Evolutionary conservation across 352 stramenopile species (phyloP).

Genomic region (Phytophthora sojae): DNA sequence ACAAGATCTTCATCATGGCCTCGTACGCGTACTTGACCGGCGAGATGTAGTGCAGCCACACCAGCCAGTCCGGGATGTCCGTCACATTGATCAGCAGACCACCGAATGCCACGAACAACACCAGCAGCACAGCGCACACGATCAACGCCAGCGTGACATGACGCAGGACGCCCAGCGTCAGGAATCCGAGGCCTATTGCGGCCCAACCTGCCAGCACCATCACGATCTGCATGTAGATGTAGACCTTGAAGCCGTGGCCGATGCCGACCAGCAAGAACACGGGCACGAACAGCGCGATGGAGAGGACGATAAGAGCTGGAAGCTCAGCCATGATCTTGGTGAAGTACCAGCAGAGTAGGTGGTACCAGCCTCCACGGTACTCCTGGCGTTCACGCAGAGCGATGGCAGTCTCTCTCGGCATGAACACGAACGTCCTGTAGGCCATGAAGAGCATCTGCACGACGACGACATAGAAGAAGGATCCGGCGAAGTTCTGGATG

Average conservation of each 20-base stretch:
- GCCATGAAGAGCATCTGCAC: constrained; percentile 56
- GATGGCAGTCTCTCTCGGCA: constrained; percentile 54
- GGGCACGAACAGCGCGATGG: constrained; percentile 48
- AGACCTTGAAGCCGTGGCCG: constrained; percentile 45
- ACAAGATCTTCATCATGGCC: constrained; percentile 60
- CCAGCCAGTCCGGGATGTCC: constrained; percentile 54
- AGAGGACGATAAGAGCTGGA: constrained; percentile 45
- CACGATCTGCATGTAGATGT: constrained; percentile 58
- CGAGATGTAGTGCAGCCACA: constrained; percentile 74
- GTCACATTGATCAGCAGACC: constrained; percentile 55
- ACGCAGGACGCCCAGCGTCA: constrained; percentile 39
- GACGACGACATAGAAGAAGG: constrained; percentile 62
- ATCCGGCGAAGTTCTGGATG: constrained; percentile 60
- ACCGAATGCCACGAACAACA: constrained; percentile 53
- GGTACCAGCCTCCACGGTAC: constrained; percentile 50
- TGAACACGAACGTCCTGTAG: constrained; percentile 46
- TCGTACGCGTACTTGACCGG: constrained; percentile 63
- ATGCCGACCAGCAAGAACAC: constrained; percentile 58
- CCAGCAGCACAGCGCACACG: constrained; percentile 40
- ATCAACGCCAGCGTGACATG: constrained; percentile 44
- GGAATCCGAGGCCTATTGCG: constrained; percentile 41
- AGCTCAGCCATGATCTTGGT: constrained; percentile 55
- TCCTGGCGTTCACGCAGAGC: constrained; percentile 52
- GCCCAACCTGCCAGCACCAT: constrained; percentile 47
- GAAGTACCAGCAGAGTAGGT: constrained; percentile 53